Evolutionary conservation across 148 eudicot genomes (phyloP).

Genomic region (Suaeda aralocaspica): DNA sequence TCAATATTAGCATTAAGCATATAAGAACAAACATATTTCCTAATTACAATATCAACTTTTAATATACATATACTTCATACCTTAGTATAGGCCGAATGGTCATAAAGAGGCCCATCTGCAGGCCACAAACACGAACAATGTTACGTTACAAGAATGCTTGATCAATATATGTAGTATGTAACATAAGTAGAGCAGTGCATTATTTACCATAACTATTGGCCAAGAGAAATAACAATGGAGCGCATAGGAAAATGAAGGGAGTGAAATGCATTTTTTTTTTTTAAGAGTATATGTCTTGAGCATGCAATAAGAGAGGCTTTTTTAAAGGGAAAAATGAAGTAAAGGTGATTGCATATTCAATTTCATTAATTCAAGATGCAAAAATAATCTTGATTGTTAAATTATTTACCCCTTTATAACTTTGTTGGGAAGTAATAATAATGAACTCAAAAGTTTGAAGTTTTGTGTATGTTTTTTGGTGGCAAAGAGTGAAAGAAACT

Average conservation of each 20-base stretch:
- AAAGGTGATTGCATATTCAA: no score
- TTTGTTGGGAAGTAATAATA: conserved; percentile 1
- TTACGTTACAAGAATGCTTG: neutral
- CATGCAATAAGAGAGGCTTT: neutral
- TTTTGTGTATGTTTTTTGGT: no score
- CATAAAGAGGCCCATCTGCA: conserved; percentile 71
- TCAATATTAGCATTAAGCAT: no score
- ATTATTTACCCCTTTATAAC: no score
- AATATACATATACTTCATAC: conserved; percentile 19
- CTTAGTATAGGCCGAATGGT: conserved; percentile 53
- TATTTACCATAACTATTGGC: conserved; percentile 26
- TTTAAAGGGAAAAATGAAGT: neutral
- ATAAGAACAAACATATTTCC: no score
- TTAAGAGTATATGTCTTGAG: neutral
- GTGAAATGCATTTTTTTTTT: neutral
- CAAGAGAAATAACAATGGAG: neutral
- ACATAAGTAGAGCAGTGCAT: neutral
- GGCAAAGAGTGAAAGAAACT: no score
- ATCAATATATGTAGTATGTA: neutral
- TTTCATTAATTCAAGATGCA: no score
- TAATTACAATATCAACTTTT: no score
- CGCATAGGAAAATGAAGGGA: conserved; percentile 5
- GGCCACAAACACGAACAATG: conserved; percentile 9
- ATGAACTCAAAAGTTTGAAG: neutral
- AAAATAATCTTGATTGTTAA: no score